Percentiles rank a stretch among this genome's conserved stretches.
Conservation (phyloP, 345 rosid species). For the Rubroshorea leprosula region DNA sequence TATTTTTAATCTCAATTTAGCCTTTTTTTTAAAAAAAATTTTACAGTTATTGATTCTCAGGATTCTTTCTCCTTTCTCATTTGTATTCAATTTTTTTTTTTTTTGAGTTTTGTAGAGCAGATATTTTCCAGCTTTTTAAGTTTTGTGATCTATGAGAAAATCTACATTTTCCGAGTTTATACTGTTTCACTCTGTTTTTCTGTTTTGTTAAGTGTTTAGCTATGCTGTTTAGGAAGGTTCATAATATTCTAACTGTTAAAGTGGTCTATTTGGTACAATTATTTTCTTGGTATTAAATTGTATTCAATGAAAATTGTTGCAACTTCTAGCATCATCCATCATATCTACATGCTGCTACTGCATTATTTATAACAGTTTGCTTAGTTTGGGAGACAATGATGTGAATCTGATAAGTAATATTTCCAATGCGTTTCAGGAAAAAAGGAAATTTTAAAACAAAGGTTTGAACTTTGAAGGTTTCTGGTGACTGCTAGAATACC, state of each 20-base stretch:
- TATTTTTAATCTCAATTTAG: no score
- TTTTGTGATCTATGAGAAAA: no score
- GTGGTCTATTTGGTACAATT: background rate
- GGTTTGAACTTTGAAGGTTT: conserved; percentile 7
- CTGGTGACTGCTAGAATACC: conserved; percentile 2
- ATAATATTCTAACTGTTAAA: background rate
- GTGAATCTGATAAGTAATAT: background rate
- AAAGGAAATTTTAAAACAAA: conserved; percentile 2
- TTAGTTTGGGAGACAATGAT: background rate
- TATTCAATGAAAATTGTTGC: background rate
- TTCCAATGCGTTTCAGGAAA: conserved; percentile 15
- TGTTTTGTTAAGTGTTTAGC: background rate
- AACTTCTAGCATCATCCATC: background rate
- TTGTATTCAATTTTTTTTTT: no score
- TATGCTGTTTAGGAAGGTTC: no score
- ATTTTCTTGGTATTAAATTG: background rate
- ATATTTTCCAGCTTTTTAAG: no score
- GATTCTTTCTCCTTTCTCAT: no score
- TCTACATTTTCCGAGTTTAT: no score
- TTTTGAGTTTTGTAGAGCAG: no score
- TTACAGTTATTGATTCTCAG: no score
- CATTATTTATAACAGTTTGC: no score
- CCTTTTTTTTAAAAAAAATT: no score
- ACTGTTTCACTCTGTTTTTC: background rate
- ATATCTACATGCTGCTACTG: background rate